A percentile compares a stretch with the other conserved stretches of the same genome.
Conservation (phyloP, 2,329 filamentous ascomycete genomes). For the Venturia asperata region DNA sequence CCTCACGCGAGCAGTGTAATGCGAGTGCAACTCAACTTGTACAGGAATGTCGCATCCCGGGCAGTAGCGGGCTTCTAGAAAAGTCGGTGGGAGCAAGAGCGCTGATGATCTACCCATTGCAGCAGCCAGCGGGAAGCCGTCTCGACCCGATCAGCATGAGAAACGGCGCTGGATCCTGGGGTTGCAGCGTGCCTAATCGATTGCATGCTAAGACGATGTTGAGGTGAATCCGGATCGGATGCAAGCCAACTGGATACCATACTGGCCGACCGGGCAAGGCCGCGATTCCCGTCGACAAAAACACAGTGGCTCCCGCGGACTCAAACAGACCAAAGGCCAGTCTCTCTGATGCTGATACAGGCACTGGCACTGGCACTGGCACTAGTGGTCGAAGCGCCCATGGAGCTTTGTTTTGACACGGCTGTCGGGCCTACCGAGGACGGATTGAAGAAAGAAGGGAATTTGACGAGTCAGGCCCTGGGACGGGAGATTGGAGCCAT, state of each 20-base stretch:
- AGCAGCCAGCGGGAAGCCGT: conserved; percentile 1
- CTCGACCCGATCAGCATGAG: not conserved
- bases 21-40: not conserved
- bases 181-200: conserved; percentile 12
- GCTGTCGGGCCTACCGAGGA: not conserved
- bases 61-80: conserved; percentile 4
- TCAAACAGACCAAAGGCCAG: not conserved
- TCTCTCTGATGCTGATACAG: conserved; percentile 5
- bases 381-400: not conserved
- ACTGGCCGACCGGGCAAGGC: not conserved
- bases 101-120: not conserved
- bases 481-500: not conserved
- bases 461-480: conserved; percentile 9
- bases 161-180: not conserved
- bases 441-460: not conserved
- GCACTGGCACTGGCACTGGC: no score
- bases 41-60: not conserved
- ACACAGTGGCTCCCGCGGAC: not conserved
- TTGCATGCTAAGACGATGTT: no score
- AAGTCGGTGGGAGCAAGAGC: not conserved
- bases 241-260: no score
- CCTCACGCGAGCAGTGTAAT: not conserved
- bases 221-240: not conserved
- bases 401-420: not conserved
- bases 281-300: not conserved